Conservation (phyloP, 768 basidiomycete genomes). For the Mycena haematopus region DNA sequence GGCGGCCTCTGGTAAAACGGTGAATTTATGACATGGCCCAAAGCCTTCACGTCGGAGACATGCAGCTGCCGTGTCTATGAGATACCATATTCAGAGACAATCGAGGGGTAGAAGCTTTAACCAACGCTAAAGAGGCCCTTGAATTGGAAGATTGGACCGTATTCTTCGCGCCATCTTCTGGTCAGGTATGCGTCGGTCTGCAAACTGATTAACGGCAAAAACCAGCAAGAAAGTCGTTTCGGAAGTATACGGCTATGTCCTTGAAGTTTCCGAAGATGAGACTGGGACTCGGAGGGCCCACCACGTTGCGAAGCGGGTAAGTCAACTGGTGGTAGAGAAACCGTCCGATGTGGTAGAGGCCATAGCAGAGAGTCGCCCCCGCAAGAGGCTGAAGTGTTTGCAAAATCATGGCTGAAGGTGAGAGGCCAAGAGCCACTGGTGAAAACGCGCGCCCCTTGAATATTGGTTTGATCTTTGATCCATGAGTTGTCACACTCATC, state of each 20-base stretch:
- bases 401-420: conserved; percentile 16
- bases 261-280: conserved; percentile 41
- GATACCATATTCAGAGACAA: background rate
- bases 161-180: background rate
- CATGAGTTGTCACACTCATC: too few species aligned
- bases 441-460: too few species aligned
- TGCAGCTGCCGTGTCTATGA: background rate
- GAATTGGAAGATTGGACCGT: background rate
- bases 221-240: background rate
- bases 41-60: background rate
- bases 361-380: conserved; percentile 14
- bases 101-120: background rate
- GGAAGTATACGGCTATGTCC: conserved; percentile 31
- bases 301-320: conserved; percentile 41
- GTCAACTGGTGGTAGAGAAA: conserved; percentile 15
- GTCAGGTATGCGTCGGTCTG: background rate
- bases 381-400: conserved; percentile 15
- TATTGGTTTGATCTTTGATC: too few species aligned
- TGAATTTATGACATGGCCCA: background rate
- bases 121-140: background rate
- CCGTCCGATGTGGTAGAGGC: too few species aligned
- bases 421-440: too few species aligned
- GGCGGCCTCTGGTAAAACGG: background rate
- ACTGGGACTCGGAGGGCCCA: conserved; percentile 40
- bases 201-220: background rate